These are phyloP conservation scores for Arxiozyma telluris DNA, from an alignment of 1,139 yeast genomes.

Conservation along the genomic window DNA sequence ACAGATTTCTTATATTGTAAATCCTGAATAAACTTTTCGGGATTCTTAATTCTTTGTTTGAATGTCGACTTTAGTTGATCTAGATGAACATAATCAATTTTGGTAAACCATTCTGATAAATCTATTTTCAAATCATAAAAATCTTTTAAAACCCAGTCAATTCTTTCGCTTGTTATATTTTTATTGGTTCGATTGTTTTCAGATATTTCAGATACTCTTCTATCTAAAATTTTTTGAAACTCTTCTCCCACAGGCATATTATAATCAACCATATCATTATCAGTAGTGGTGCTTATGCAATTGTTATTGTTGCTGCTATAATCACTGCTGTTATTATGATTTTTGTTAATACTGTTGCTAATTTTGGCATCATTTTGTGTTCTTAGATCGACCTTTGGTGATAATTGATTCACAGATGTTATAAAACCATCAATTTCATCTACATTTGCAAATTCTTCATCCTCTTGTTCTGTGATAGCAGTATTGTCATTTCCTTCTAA, in stretches of 20 bases:
- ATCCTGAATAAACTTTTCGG: slow-evolving; percentile 17
- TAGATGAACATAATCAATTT: slow-evolving; percentile 37
- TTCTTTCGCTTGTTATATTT: slow-evolving; percentile 30
- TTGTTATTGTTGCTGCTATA: background rate
- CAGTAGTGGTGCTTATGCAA: background rate
- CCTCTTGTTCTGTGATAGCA: slow-evolving; percentile 19
- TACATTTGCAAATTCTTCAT: slow-evolving; percentile 29
- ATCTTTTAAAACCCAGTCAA: slow-evolving; percentile 44
- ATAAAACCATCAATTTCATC: slow-evolving; percentile 32
- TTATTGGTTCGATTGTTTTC: slow-evolving; percentile 15
- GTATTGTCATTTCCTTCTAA: slow-evolving; percentile 6
- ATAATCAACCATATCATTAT: slow-evolving; percentile 20
- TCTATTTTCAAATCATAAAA: slow-evolving; percentile 38
- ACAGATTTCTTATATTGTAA: slow-evolving; percentile 12
- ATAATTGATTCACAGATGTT: slow-evolving; percentile 9
- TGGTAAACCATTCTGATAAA: slow-evolving; percentile 56
- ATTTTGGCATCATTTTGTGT: background rate
- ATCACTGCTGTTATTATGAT: background rate
- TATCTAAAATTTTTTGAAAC: slow-evolving; percentile 29
- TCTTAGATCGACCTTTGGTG: slow-evolving; percentile 1
- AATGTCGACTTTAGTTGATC: slow-evolving; percentile 15
- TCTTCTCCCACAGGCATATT: slow-evolving; percentile 33
- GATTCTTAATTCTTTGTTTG: slow-evolving; percentile 14
- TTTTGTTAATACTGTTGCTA: background rate
- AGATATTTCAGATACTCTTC: slow-evolving; percentile 31